These are phyloP conservation scores for Cadophora sp. DNA, from an alignment of 2,329 filamentous ascomycete species.

Conservation along the genomic window DNA sequence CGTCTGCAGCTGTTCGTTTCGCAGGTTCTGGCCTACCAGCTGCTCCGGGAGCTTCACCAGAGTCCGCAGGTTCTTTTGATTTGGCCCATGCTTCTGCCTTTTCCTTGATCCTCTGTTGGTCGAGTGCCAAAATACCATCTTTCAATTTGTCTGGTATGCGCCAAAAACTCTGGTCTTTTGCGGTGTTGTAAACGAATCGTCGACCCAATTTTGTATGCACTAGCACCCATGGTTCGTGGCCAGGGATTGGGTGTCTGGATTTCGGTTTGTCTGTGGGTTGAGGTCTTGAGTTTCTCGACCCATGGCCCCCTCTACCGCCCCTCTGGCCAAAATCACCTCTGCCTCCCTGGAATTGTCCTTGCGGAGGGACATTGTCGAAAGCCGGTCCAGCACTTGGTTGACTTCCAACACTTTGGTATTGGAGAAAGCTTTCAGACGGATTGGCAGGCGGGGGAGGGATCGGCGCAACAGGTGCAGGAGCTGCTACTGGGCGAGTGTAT, in stretches of 20 bases:
- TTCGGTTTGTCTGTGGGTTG: constrained; percentile 82
- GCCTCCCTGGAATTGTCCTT: constrained; percentile 37
- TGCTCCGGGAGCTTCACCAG: constrained; percentile 41
- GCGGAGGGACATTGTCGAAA: constrained; percentile 40
- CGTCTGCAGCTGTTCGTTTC: constrained; percentile 29
- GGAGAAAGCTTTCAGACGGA: constrained; percentile 49
- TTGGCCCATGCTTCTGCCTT: constrained; percentile 51
- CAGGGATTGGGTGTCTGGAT: constrained; percentile 79
- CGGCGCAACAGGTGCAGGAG: constrained; percentile 27
- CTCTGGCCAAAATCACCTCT: constrained; percentile 51
- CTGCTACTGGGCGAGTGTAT: constrained; percentile 71
- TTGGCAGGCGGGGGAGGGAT: constrained; percentile 40
- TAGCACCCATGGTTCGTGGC: constrained; percentile 85
- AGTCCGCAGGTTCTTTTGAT: constrained; percentile 35
- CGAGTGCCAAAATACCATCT: constrained; percentile 75
- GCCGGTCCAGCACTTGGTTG: constrained; percentile 46
- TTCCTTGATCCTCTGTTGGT: constrained; percentile 72
- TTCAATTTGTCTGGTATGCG: constrained; percentile 88
- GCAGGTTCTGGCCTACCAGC: constrained; percentile 29
- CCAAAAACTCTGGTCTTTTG: constrained; percentile 92
- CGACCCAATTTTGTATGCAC: constrained; percentile 92
- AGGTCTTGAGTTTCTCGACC: constrained; percentile 53
- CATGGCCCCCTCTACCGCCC: constrained; percentile 59
- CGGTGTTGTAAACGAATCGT: constrained; percentile 87
- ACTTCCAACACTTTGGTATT: constrained; percentile 50